Base-by-base conservation (phyloP, 257 asterid genomes). In the Leonotis leonurus region DNA sequence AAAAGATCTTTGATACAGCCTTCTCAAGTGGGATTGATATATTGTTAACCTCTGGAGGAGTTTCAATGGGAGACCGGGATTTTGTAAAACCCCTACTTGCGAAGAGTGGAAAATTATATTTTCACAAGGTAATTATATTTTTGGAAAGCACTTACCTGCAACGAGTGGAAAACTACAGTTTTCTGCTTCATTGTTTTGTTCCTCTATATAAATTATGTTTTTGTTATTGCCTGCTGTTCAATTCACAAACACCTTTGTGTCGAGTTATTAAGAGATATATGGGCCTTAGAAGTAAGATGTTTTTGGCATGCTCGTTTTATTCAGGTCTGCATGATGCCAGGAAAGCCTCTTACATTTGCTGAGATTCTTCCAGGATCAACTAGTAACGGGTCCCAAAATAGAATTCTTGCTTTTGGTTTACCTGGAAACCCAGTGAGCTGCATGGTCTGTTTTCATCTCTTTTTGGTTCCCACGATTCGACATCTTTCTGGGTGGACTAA, bases 371-470 rank as follows among this genome's bases (percentile, higher is more conserved):
- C 78, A 50, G 68, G 36, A 25, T 69, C 88, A 33, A 56, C 81
- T 44, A 80, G 73, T 29, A 60, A 45, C 66, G 62, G 37, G 64
- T 61, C 71, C 48, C 68, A 51, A 24, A 74, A 69, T 25, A 88
- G 81, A 79, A 77, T 92, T 77, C 93, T 92, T 74, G 97, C 97
- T 49, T 89, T 89, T 73, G 99, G 99, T 50, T 82, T 92, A 61
- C 99, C 99, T 72, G 99, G 99, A 78, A 92, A 92, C 68, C 96
- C 99, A 48, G 99, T 86, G 73, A 84, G 99, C 87, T 83, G 94
- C 84, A 76, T 89, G 71, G 97, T 89, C 71, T 79, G 96, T 81
- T 89, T 86, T 86, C 81, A 92, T 82, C 81, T 92, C 67, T 92
- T 92, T 75, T 92, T 92, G 77, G 83, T 83, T 68, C 97, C 97